Base-by-base conservation (phyloP, 306 rosid genomes). In the Vachellia collinsii region DNA sequence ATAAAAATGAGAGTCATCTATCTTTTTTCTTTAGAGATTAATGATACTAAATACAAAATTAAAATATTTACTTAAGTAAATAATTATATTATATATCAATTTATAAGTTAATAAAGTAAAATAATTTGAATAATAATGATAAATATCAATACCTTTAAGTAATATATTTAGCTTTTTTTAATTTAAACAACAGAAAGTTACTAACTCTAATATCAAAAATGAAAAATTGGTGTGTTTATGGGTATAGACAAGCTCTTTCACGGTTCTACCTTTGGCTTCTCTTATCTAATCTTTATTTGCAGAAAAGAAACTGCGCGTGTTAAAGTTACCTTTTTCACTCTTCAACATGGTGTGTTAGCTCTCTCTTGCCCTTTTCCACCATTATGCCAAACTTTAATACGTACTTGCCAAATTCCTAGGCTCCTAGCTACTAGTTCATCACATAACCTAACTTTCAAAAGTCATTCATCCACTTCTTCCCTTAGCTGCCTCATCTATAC, bases 181-280 rank as follows among this genome's bases (percentile, higher is more conserved):
- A n/a, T n/a, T n/a, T n/a, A n/a, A n/a, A n/a, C n/a, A n/a, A n/a
- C n/a, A n/a, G n/a, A n/a, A n/a, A n/a, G n/a, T n/a, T n/a, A n/a
- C n/a, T n/a, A n/a, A n/a, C n/a, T n/a, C n/a, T n/a, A n/a, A n/a
- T n/a, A n/a, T n/a, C n/a, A n/a, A n/a, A n/a, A n/a, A n/a, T n/a
- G n/a, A n/a, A n/a, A n/a, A n/a, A n/a, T n/a, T n/a, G n/a, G n/a
- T n/a, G n/a, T n/a, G n/a, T n/a, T n/a, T n/a, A n/a, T n/a, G n/a
- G n/a, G n/a, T n/a, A 85, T 84, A 88, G 93, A 85, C 92, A 88
- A 83, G 50, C 75, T 80, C 85, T 72, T 70, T 19, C n/a, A n/a
- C n/a, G n/a, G n/a, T n/a, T n/a, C n/a, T n/a, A 23, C 61, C 61
- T 53, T 78, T 78, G 46, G 80, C 50, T 53, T 70, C 68, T 78